Evolutionary conservation across 1,284 basidiomycete genomes (phyloP).

Genomic region (Puccinia coronata): DNA sequence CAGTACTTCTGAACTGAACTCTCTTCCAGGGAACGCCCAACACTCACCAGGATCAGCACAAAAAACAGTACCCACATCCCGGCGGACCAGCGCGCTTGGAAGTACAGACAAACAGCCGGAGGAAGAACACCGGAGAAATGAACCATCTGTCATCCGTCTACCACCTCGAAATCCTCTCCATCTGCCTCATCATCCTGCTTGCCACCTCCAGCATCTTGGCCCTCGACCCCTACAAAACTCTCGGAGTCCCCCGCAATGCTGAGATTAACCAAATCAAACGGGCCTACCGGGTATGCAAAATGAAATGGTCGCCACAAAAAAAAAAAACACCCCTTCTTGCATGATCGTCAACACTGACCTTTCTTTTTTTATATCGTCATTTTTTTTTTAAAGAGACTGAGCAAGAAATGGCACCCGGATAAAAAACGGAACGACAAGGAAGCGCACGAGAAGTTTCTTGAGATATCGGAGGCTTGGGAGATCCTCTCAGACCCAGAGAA

Average conservation of each 20-base stretch:
- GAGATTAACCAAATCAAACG: conserved; percentile 83
- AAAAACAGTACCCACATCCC: too few relatives aligned
- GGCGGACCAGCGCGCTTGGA: too few relatives aligned
- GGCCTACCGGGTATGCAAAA: conserved; percentile 72
- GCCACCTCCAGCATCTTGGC: conserved; percentile 29
- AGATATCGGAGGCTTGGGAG: conserved; percentile 78
- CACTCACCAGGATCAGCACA: too few relatives aligned
- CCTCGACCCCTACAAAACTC: conserved; percentile 27
- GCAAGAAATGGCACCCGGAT: conserved; percentile 65
- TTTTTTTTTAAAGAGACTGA: conserved; percentile 63
- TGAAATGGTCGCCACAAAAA: conserved; percentile 42
- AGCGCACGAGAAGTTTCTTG: conserved; percentile 81
- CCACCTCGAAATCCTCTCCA: conserved; percentile 20
- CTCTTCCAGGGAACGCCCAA: too few relatives aligned
- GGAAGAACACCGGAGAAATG: too few relatives aligned
- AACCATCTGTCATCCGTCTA: too few relatives aligned
- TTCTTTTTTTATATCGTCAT: conserved; percentile 19
- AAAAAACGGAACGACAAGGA: conserved; percentile 77
- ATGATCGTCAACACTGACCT: not conserved
- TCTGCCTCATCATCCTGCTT: conserved; percentile 28
- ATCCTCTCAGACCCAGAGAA: conserved; percentile 84
- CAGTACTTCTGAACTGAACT: too few relatives aligned
- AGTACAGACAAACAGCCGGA: too few relatives aligned
- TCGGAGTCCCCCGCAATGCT: conserved; percentile 60
- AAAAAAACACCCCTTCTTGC: not conserved